A percentile compares a stretch with the other conserved stretches of the same genome.
Conservation (phyloP, 192 early-diverging fungal species). For the Coemansia umbellata region DNA sequence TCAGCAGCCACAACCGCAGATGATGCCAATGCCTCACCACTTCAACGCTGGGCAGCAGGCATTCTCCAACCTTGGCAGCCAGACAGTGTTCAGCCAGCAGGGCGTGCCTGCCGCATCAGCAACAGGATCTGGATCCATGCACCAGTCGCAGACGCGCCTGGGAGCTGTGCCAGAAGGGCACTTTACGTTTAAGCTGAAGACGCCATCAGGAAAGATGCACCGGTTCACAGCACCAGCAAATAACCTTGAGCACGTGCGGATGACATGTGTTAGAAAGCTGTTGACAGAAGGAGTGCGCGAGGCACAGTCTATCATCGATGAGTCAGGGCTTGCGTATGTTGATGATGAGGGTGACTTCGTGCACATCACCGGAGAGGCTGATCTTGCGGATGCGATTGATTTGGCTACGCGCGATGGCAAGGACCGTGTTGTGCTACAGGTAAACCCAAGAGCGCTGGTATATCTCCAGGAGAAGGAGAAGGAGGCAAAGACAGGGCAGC, state of each 20-base stretch:
- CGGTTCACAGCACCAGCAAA: slow-evolving; percentile 62
- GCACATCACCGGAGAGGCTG: slow-evolving; percentile 68
- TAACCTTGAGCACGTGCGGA: slow-evolving; percentile 53
- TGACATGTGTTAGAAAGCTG: slow-evolving; percentile 58
- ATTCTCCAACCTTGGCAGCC: slow-evolving; percentile 50
- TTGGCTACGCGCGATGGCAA: slow-evolving; percentile 75
- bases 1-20: slow-evolving; percentile 32
- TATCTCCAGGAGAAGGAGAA: slow-evolving; percentile 17
- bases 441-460: slow-evolving; percentile 39
- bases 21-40: slow-evolving; percentile 46
- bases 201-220: slow-evolving; percentile 67
- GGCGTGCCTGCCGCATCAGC: slow-evolving; percentile 26
- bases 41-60: slow-evolving; percentile 30
- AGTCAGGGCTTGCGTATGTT: slow-evolving; percentile 68
- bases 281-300: slow-evolving; percentile 55
- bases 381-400: slow-evolving; percentile 79
- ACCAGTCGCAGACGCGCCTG: slow-evolving; percentile 45
- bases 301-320: slow-evolving; percentile 41
- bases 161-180: slow-evolving; percentile 41
- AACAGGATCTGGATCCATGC: slow-evolving; percentile 33
- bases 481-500: slow-evolving; percentile 1
- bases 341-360: slow-evolving; percentile 93
- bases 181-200: slow-evolving; percentile 74
- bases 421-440: slow-evolving; percentile 68
- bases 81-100: slow-evolving; percentile 41